Evolutionary conservation across 2,329 filamentous ascomycete species (phyloP).

Genomic region (Golovinomyces cichoracearum): DNA sequence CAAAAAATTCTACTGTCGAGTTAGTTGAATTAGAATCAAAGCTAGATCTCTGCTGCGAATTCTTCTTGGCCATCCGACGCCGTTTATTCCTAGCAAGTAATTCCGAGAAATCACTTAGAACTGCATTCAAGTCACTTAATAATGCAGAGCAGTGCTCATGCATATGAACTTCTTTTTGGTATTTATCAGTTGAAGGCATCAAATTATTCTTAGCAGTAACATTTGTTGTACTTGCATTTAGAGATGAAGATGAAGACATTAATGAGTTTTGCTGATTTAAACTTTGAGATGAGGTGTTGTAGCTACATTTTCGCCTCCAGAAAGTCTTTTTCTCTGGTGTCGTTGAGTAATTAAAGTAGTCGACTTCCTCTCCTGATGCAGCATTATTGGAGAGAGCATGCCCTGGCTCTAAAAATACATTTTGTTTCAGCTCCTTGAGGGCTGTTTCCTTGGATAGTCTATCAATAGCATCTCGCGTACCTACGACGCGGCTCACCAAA

Average conservation of each 20-base stretch:
- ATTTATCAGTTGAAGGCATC: conserved; percentile 4
- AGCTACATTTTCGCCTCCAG: conserved; percentile 66
- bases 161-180: conserved; percentile 35
- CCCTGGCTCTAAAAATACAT: conserved; percentile 16
- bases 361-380: conserved; percentile 21
- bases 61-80: conserved; percentile 32
- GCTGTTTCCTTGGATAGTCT: conserved; percentile 67
- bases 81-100: conserved; percentile 59
- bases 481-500: conserved; percentile 62
- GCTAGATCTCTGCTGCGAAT: conserved; percentile 31
- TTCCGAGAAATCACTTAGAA: conserved; percentile 56
- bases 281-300: conserved; percentile 11
- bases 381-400: conserved; percentile 14
- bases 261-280: conserved; percentile 11
- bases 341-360: conserved; percentile 26
- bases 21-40: conserved; percentile 49
- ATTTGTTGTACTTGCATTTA: conserved; percentile 9
- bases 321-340: conserved; percentile 43
- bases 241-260: conserved; percentile 9
- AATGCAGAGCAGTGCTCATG: conserved; percentile 65
- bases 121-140: conserved; percentile 60
- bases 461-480: conserved; percentile 67
- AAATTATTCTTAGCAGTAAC: conserved; percentile 8
- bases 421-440: conserved; percentile 4
- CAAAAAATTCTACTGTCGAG: conserved; percentile 68